A percentile compares a stretch with the other conserved stretches of the same genome.
Conservation (phyloP, 108 stramenopile genomes). For the Pseudonitzschia multiseries region DNA sequence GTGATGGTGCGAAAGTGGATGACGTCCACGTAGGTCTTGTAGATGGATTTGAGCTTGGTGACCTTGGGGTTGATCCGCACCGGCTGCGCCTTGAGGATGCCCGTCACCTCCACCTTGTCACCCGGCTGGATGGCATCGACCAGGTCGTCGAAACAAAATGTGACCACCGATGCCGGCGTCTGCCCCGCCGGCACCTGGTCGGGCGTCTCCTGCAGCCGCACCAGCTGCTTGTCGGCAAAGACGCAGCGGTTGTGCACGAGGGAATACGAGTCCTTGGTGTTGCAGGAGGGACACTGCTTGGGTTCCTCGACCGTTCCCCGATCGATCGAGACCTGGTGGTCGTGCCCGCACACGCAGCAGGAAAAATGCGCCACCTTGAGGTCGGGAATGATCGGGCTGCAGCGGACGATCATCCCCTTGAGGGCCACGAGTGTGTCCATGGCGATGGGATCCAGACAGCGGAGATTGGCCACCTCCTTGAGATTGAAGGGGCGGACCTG, state of each 20-base stretch:
- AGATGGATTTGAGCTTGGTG: conserved; percentile 87
- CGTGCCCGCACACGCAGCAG: conserved; percentile 86
- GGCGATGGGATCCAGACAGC: conserved; percentile 91
- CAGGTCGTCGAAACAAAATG: conserved; percentile 97
- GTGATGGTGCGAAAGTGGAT: conserved; percentile 87
- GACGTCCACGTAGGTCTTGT: conserved; percentile 98
- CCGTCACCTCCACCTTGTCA: conserved; percentile 97
- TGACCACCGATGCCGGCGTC: conserved; percentile 92
- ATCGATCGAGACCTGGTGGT: conserved; percentile 87
- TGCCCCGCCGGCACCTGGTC: conserved; percentile 98
- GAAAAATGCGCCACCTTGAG: conserved; percentile 94
- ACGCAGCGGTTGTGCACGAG: conserved; percentile 94
- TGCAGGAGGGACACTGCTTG: conserved; percentile 65
- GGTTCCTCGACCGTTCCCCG: conserved; percentile 95
- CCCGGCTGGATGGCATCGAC: conserved; percentile 96
- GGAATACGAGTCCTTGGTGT: conserved; percentile 64
- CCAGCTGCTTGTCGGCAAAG: conserved; percentile 97
- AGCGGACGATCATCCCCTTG: conserved; percentile 95
- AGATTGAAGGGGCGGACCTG: conserved; percentile 96
- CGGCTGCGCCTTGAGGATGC: conserved; percentile 94
- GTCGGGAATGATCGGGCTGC: conserved; percentile 95
- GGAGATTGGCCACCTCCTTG: conserved; percentile 74
- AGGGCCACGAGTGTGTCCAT: conserved; percentile 92
- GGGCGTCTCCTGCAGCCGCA: conserved; percentile 96
- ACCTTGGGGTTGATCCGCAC: conserved; percentile 88